Evolutionary conservation across 805 yeast genomes (phyloP).

Genomic region (Candida verbasci): DNA sequence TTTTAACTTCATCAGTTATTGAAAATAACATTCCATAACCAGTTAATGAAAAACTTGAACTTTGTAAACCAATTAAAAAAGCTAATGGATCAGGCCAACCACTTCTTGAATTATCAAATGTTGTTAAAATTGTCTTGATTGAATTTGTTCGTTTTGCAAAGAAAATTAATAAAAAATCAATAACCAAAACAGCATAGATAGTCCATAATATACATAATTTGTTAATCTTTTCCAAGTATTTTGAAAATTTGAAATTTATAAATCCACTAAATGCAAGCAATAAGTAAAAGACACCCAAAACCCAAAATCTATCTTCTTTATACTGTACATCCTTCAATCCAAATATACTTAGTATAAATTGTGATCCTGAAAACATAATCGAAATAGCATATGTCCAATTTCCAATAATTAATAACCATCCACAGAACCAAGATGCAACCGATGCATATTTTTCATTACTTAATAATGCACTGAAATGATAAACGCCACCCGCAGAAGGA

Average conservation of each 20-base stretch:
- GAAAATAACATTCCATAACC: conserved; percentile 82
- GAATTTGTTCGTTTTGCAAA: conserved; percentile 59
- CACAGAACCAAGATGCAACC: conserved; percentile 69
- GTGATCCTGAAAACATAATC: conserved; percentile 72
- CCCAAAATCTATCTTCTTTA: conserved; percentile 51
- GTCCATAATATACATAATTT: conserved; percentile 73
- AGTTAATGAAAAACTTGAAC: conserved; percentile 72
- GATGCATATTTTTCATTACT: conserved; percentile 56
- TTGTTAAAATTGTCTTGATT: conserved; percentile 53
- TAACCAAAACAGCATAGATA: conserved; percentile 61
- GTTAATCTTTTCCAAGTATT: conserved; percentile 59
- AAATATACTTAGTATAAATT: conserved; percentile 61
- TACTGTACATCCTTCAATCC: conserved; percentile 59
- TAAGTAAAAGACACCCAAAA: conserved; percentile 52
- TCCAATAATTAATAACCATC: conserved; percentile 71
- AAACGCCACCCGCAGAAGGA: conserved; percentile 73
- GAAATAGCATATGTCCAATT: conserved; percentile 76
- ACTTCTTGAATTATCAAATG: conserved; percentile 66
- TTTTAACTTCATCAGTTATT: conserved; percentile 75
- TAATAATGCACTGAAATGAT: conserved; percentile 71
- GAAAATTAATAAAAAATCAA: conserved; percentile 58
- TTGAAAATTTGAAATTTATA: conserved; percentile 58
- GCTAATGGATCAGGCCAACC: conserved; percentile 75
- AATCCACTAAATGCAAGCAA: conserved; percentile 59
- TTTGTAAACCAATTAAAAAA: conserved; percentile 72